Base-by-base conservation (phyloP, 768 basidiomycete genomes). In the Pisolithus marmoratus region DNA sequence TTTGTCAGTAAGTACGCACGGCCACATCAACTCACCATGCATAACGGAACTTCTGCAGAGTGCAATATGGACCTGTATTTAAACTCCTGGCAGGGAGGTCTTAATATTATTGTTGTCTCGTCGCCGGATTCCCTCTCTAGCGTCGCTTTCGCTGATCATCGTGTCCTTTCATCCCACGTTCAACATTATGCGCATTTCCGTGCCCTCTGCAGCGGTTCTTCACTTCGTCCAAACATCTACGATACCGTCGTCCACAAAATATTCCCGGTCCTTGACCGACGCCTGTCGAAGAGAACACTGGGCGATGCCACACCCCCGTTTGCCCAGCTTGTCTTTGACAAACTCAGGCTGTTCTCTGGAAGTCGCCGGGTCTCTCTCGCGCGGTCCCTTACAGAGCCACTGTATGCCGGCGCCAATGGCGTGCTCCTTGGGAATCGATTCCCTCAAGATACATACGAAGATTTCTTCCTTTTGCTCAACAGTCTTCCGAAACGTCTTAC, bases 261-360 rank as follows among this genome's bases (percentile, higher is more conserved):
- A 26, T 63, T 52, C 15, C 63, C 63, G 0, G 54, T 64, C 1
- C 42, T 64, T 15, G 63, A 61, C 48, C 63, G 19, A 44, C n/a
- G 31, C 3, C 48, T 64, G 24, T 63, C 63, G 0, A 54, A 20
- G 3, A 54, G 45, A 23, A 50, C 46, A 3, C 26, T 64, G 15
- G 55, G 37, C 23, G 38, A 57, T 19, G 52, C 57, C 12, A 56
- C 54, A 2, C 53, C 44, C 3, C 3, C 22, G 0, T 61, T 63
- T n/a, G 57, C 61, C 12, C 44, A 41, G 7, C 26, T 42, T 1
- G 17, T 63, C 34, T 50, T 61, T 2, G 47, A 54, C 1, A 46
- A 53, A 24, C 53, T 65, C 43, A 53, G 48, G 44, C n/a, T 45
- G 3, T 12, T 63, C 20, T 6, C 19, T 17, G 38, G 5, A 23